Evolutionary conservation across 176 grass and related monocot species (phyloP), one percentile per base, ranked within the genome.

Genomic region (Musa acuminata): DNA sequence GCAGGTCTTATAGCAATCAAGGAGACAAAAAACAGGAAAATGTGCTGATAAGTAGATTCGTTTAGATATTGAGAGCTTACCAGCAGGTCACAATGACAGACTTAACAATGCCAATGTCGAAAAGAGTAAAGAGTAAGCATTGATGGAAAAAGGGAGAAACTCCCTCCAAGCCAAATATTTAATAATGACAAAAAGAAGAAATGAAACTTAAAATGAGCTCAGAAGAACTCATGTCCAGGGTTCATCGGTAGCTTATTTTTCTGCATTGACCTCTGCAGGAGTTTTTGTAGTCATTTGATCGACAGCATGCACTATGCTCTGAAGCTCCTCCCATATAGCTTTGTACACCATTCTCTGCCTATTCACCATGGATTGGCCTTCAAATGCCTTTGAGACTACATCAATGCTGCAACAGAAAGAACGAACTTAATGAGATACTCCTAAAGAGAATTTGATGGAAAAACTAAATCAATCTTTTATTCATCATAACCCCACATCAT

Each of bases 281-380:
- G 94, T 98, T 67, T 83, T 86, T 68, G 94, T 93, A 11, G 84
- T 90, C 94, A 98, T 98, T 76, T 98, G 81, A 73, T 98, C 90
- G 52, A 98, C 94, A 26, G 94, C 94, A 80, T 98, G 94, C 72
- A 98, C 82, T 1, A 80, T 89, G 80, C 84, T 87, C 65, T 98
- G 87, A 72, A 98, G 90, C 84, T 98, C 94, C 68, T 89, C 88
- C 94, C 94, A 93, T 84, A 93, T 98, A 68, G 83, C 94, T 80
- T 98, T 90, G 78, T 98, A 98, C 55, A 98, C 94, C 94, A 98
- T 93, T 81, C 90, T 91, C 78, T 98, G 94, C 75, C 94, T 86
- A 73, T 93, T 91, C 75, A 98, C 87, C 13, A 87, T 55, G 53
- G 90, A 87, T 72, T 98, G 81, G 23, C 94, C 94, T 59, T 93